These are phyloP conservation scores for Leishmania lainsoni DNA, from an alignment of 208 protist species.

Conservation along the genomic window DNA sequence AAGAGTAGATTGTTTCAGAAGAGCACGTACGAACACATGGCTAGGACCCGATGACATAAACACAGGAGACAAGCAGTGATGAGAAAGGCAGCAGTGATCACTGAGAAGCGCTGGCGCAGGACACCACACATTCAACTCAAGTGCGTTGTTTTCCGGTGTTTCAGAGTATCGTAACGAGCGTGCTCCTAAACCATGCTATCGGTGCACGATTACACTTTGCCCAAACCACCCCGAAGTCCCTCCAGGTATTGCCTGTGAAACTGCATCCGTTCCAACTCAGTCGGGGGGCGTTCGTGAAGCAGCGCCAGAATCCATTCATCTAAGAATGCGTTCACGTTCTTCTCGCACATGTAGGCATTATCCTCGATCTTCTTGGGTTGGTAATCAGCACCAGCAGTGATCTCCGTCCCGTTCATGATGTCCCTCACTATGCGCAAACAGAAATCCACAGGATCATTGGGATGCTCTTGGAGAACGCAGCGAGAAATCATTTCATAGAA, in stretches of 20 bases:
- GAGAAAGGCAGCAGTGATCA: background rate
- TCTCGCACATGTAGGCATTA: constrained; percentile 77
- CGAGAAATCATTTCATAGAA: constrained; percentile 91
- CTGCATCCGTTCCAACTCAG: constrained; percentile 64
- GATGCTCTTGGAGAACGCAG: constrained; percentile 70
- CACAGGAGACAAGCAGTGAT: background rate
- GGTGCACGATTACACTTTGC: background rate
- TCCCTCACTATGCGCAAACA: constrained; percentile 66
- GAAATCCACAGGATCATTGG: constrained; percentile 53
- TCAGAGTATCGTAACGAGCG: background rate
- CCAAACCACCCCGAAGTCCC: constrained; percentile 20
- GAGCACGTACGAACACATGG: background rate
- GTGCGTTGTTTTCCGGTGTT: background rate
- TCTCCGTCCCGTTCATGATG: constrained; percentile 63
- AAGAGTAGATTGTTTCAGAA: background rate
- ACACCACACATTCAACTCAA: background rate
- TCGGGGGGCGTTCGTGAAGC: constrained; percentile 62
- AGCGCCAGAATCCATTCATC: constrained; percentile 89
- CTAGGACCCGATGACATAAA: background rate
- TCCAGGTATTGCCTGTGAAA: constrained; percentile 88
- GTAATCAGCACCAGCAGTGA: constrained; percentile 46
- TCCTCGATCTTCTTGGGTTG: constrained; percentile 73
- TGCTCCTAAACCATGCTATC: background rate
- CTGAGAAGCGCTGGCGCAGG: background rate
- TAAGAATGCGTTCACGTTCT: constrained; percentile 82